These are phyloP conservation scores for Huntiella decipiens DNA, from an alignment of 2,329 filamentous ascomycete genomes.

Conservation along the genomic window DNA sequence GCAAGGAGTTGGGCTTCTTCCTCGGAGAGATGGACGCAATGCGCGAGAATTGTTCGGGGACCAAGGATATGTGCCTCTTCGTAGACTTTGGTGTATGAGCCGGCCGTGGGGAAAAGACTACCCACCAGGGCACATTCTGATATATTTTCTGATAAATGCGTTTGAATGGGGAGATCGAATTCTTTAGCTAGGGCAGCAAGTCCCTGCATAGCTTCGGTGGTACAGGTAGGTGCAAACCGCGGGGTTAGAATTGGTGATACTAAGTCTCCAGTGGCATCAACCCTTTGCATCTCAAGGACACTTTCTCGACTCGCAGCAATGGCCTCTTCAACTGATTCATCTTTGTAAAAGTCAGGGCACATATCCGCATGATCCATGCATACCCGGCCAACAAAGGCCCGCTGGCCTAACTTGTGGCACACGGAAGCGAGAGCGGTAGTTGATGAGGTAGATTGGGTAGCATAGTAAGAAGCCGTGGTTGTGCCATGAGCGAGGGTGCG, in stretches of 20 bases:
- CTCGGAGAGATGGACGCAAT: slow-evolving; percentile 57
- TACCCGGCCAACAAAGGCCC: slow-evolving; percentile 81
- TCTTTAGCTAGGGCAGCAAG: slow-evolving; percentile 47
- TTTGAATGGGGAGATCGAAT: slow-evolving; percentile 55
- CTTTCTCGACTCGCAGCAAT: slow-evolving; percentile 36
- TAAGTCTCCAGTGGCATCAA: slow-evolving; percentile 47
- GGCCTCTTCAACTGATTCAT: slow-evolving; percentile 42
- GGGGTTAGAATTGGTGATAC: slow-evolving; percentile 67
- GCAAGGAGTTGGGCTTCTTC: slow-evolving; percentile 49
- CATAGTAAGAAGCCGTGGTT: slow-evolving; percentile 87
- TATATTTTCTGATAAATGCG: slow-evolving; percentile 73
- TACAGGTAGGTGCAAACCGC: slow-evolving; percentile 47
- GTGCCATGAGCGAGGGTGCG: slow-evolving; percentile 79
- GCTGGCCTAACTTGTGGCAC: slow-evolving; percentile 61
- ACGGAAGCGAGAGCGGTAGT: slow-evolving; percentile 85
- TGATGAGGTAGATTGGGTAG: slow-evolving; percentile 66
- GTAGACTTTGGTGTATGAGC: slow-evolving; percentile 61
- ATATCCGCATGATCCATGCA: slow-evolving; percentile 64
- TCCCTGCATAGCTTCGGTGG: slow-evolving; percentile 34
- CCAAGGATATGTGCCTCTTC: slow-evolving; percentile 53
- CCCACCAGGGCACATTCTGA: slow-evolving; percentile 54
- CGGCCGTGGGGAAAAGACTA: slow-evolving; percentile 44
- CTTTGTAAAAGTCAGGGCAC: slow-evolving; percentile 62
- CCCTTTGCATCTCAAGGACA: slow-evolving; percentile 43
- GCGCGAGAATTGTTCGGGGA: slow-evolving; percentile 60